Percentiles rank a stretch among this genome's conserved stretches.
Conservation (phyloP, 2,329 filamentous ascomycete species). For the Fusarium tricinctum region DNA sequence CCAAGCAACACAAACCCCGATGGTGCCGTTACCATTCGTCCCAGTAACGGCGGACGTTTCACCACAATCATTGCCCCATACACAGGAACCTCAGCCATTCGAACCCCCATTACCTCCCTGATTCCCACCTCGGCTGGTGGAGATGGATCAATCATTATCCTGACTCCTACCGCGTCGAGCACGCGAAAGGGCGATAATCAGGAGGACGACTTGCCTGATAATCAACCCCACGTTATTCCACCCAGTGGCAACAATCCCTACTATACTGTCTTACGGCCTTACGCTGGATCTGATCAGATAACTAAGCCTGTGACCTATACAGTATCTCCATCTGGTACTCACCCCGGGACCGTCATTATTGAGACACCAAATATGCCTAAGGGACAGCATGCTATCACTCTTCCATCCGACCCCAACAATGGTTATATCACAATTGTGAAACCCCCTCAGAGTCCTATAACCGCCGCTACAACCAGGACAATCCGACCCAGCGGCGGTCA, state of each 20-base stretch:
- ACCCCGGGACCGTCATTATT: constrained; percentile 32
- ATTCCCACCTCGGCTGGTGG: constrained; percentile 25
- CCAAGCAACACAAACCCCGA: constrained; percentile 23
- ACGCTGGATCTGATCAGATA: constrained; percentile 26
- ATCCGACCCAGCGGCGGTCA: constrained; percentile 10
- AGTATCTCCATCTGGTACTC: constrained; percentile 24
- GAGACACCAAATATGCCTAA: constrained; percentile 29
- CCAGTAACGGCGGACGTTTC: constrained; percentile 25
- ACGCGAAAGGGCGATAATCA: not conserved
- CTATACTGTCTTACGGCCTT: constrained; percentile 27
- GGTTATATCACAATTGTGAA: constrained; percentile 35
- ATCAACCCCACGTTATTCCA: constrained; percentile 28
- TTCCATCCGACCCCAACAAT: constrained; percentile 35
- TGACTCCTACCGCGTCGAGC: constrained; percentile 32
- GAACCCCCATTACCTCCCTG: constrained; percentile 30
- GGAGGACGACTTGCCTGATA: constrained; percentile 4
- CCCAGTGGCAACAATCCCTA: constrained; percentile 25
- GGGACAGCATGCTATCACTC: constrained; percentile 28
- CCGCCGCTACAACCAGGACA: constrained; percentile 34
- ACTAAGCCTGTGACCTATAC: constrained; percentile 36
- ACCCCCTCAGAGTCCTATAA: constrained; percentile 20
- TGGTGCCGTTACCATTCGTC: constrained; percentile 34
- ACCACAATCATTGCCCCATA: constrained; percentile 35
- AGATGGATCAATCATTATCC: constrained; percentile 38
- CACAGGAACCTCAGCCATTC: constrained; percentile 20